Conservation (phyloP, 176 grass and related monocot species). For the Carex parvula region DNA sequence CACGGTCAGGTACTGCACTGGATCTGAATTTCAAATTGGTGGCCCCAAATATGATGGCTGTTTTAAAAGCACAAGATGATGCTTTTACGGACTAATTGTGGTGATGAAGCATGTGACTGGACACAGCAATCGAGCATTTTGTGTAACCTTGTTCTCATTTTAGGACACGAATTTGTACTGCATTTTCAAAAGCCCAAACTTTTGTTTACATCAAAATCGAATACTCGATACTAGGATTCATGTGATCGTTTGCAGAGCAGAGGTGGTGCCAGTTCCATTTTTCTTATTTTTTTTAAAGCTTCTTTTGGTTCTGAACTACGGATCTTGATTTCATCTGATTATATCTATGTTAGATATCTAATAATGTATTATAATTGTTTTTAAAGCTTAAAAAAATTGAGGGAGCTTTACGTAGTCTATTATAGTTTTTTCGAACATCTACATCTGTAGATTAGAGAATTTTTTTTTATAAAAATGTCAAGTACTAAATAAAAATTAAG, state of each 20-base stretch:
- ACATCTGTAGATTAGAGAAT: too few species aligned
- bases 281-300: background rate
- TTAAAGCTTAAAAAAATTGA: too few species aligned
- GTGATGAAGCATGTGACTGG: constrained; percentile 22
- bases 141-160: constrained; percentile 18
- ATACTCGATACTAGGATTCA: background rate
- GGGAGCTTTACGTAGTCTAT: too few species aligned
- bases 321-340: too few species aligned
- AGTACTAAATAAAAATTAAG: too few species aligned
- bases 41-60: background rate
- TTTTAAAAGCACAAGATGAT: constrained; percentile 9
- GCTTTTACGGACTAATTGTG: background rate
- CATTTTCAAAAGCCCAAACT: constrained; percentile 2
- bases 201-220: constrained; percentile 1
- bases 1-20: too few species aligned
- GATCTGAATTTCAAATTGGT: background rate
- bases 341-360: too few species aligned
- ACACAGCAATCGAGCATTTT: constrained; percentile 18
- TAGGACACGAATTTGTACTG: background rate
- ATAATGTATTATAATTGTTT: too few species aligned
- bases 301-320: too few species aligned
- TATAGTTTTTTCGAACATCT: too few species aligned
- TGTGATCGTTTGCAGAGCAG: background rate
- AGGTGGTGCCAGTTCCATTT: background rate
- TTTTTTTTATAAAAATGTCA: too few species aligned